phyloP scores from a whole-genome alignment of 1,139 yeast species.

The Yamadazyma conglobata region DNA sequence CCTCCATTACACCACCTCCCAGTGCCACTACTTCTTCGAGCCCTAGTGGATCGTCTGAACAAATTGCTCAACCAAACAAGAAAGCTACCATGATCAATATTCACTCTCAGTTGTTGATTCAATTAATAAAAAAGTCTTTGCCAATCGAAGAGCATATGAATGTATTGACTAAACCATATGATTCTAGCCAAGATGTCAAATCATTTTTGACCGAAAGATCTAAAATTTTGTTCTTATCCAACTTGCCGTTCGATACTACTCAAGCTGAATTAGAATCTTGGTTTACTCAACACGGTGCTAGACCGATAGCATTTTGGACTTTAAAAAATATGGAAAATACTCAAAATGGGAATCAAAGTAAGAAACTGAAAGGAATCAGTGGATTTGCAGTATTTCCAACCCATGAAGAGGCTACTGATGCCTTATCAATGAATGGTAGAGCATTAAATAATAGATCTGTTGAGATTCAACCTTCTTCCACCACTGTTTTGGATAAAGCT shows the following conservation, averaged over 20 bases:
- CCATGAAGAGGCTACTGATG: slow-evolving; percentile 83
- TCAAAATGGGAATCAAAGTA: slow-evolving; percentile 7
- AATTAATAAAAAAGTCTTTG: slow-evolving; percentile 51
- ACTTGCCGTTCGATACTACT: slow-evolving; percentile 80
- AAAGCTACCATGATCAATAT: slow-evolving; percentile 12
- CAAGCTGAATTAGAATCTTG: slow-evolving; percentile 88
- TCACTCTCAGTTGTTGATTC: slow-evolving; percentile 43
- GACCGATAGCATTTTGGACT: slow-evolving; percentile 90
- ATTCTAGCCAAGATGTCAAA: slow-evolving; percentile 64
- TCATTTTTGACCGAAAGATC: slow-evolving; percentile 72
- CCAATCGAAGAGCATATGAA: slow-evolving; percentile 51
- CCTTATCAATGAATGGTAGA: slow-evolving; percentile 76
- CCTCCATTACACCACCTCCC: slow-evolving; percentile 4
- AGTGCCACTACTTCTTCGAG: slow-evolving; percentile 8
- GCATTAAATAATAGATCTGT: slow-evolving; percentile 68
- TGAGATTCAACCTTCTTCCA: slow-evolving; percentile 85
- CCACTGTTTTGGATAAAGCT: slow-evolving; percentile 73
- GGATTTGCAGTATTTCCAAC: slow-evolving; percentile 85
- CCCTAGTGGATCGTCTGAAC: slow-evolving; percentile 4
- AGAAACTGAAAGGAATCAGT: slow-evolving; percentile 35
- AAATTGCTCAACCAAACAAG: neutral
- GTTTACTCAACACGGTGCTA: slow-evolving; percentile 83
- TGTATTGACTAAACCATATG: slow-evolving; percentile 71
- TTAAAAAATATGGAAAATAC: slow-evolving; percentile 52
- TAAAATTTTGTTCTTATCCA: slow-evolving; percentile 71